Base-by-base conservation (phyloP, 352 stramenopile species). In the Globisporangium polare region DNA sequence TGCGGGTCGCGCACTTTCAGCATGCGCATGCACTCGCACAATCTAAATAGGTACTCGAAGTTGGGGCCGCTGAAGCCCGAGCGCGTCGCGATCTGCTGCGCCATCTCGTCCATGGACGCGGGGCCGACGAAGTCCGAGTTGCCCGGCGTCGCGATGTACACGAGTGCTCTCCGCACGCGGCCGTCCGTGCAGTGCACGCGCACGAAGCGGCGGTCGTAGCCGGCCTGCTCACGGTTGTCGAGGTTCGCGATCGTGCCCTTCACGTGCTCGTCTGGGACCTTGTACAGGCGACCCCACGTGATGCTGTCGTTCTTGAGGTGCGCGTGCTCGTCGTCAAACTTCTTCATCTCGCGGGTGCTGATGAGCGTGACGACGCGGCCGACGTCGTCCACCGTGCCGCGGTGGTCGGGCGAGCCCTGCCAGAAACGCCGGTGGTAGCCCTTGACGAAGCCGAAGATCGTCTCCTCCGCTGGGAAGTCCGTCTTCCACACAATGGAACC, bases 341-440 rank as follows among this genome's bases (percentile, higher is more conserved):
- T 70, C 69, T 77, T 78, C 73, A 92, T 90, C 53, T 93, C 64
- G 27, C 89, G 74, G n/a, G 69, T 66, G 70, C 79, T 90, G 53
- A 96, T 90, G 61, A 96, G 81, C 37, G 89, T 96, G 43, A 94
- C 89, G 15, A 96, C 89, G 52, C 89, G 84, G 57, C 88, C 89
- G 65, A 87, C 80, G 27, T 73, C 75, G 1, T 89, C 84, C 6
- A 81, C 74, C 18, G 78, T 89, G 67, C 89, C 88, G 62, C 88
- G 86, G 69, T 96, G 89, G 69, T 96, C 86, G 0, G 89, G 83
- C 31, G 83, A 94, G 58, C 89, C 86, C 64, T 96, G 89, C 87
- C 88, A 96, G 71, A 96, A 96, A 58, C 89, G 85, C 20, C 89
- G 83, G 64, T 92, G 82, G 72, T 77, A 96, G 66, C 89, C 89